Evolutionary conservation across 495 filamentous ascomycete genomes (phyloP), one percentile per base, ranked within the genome.

Genomic region (Penicillium chermesinum): DNA sequence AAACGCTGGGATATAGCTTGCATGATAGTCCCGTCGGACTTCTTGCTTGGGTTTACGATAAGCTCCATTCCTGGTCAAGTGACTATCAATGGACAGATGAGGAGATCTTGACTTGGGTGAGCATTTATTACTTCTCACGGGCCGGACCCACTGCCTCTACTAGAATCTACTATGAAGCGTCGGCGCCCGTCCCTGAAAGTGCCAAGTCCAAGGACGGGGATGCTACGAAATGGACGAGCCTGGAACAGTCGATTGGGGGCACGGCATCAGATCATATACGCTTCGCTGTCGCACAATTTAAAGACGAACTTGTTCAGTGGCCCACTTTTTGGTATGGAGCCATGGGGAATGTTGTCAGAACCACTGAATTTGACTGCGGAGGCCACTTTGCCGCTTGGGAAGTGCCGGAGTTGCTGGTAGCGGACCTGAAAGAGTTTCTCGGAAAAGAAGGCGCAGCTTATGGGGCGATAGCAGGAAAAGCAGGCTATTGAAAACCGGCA

Each of bases 371-470:
- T 61, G 63, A 70, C 10, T 41, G 49, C 4, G 73, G 76, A 6
- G 76, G 76, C 1, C 76, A 80, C 61, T 80, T 79, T 60, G 73
- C 72, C 5, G 72, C 76, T 8, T 75, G 66, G 66, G 76, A 80
- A 49, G 55, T 57, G 7, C 76, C 76, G 3, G 64, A 77, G 32
- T 43, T 65, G 27, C 47, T 79, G 22, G 72, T 59, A 0, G 45
- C 46, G 19, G 73, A 76, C 63, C 14, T 73, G 38, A 62, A 58
- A 38, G 48, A 43, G n/a, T 75, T 77, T 54, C 55, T 77, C 44
- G 71, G 72, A 1, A 74, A 55, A 44, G 55, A 58, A 25, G 70
- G 72, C 4, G 57, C 62, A n/a, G 73, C 64, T 2, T 72, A 55
- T 56, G 61, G 57, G 16, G 67, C 54, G n/a, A 63, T 68, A 7